A percentile compares a stretch with the other conserved stretches of the same genome.
Evolutionary conservation across 768 basidiomycete species (phyloP).

Genomic region (Lactarius psammicola): DNA sequence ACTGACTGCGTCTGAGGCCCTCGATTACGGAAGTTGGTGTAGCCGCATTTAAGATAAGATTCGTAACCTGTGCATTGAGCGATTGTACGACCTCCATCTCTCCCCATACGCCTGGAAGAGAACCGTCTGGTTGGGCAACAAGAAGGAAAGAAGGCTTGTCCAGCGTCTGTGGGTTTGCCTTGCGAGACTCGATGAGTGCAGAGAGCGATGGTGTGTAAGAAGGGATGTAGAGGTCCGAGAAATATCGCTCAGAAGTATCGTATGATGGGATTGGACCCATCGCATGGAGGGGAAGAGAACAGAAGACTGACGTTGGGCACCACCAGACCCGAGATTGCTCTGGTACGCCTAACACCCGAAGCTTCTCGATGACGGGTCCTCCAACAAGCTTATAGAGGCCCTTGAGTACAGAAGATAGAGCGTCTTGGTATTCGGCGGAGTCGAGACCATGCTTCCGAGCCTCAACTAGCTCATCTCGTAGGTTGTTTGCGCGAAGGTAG

Average conservation of each 20-base stretch:
- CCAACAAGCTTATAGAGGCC: too few species aligned
- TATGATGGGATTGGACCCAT: constrained; percentile 1
- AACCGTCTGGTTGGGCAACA: not conserved
- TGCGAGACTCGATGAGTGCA: constrained; percentile 10
- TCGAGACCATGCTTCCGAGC: not conserved
- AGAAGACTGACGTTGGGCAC: not conserved
- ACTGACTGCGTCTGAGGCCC: not conserved
- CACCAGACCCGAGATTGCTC: not conserved
- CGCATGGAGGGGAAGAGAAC: constrained; percentile 22
- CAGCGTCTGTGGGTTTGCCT: not conserved
- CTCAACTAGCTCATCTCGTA: not conserved
- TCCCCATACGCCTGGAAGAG: not conserved
- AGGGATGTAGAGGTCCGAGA: constrained; percentile 11
- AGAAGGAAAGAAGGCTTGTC: constrained; percentile 1
- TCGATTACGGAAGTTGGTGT: not conserved
- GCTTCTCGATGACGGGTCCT: not conserved
- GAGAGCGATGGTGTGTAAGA: constrained; percentile 23
- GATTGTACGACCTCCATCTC: not conserved
- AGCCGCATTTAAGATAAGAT: not conserved
- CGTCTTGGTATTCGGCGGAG: too few species aligned
- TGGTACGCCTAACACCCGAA: not conserved
- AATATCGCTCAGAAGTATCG: not conserved
- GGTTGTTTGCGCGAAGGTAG: not conserved
- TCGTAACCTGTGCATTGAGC: not conserved
- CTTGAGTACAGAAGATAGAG: too few species aligned